Conservation (phyloP, 2,329 filamentous ascomycete species). For the Pseudofabraea citricarpa region DNA sequence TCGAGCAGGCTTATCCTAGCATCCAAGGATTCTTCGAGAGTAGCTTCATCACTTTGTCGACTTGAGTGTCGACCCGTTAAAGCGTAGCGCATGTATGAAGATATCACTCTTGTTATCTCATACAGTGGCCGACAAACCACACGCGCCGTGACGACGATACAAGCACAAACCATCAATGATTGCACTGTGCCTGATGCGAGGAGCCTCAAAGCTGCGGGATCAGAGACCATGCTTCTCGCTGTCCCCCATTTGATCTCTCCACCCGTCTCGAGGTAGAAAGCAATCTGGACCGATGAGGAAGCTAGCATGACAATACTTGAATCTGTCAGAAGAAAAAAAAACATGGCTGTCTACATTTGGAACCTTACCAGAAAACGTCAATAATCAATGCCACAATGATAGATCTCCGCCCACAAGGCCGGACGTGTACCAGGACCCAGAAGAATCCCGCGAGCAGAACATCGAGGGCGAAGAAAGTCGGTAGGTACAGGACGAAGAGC, state of each 20-base stretch:
- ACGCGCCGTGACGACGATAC: constrained; percentile 25
- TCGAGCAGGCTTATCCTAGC: no score
- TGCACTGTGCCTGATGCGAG: constrained; percentile 29
- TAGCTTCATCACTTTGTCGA: background rate
- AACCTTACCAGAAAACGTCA: constrained; percentile 5
- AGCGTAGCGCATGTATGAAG: constrained; percentile 11
- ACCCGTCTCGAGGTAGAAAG: constrained; percentile 34
- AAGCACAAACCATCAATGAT: constrained; percentile 21
- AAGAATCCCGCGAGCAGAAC: constrained; percentile 26
- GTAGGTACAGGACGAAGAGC: constrained; percentile 31
- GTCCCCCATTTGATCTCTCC: constrained; percentile 34
- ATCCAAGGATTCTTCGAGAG: constrained; percentile 2
- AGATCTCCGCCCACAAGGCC: constrained; percentile 17
- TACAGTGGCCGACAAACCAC: constrained; percentile 27
- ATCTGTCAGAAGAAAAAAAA: no score
- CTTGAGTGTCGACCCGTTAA: constrained; percentile 8
- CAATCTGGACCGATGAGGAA: no score
- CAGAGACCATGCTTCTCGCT: constrained; percentile 28
- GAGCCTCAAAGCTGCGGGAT: constrained; percentile 32
- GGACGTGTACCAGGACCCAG: constrained; percentile 25
- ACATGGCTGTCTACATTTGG: no score
- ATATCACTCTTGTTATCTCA: constrained; percentile 11
- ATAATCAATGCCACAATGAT: constrained; percentile 1
- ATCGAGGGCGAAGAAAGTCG: constrained; percentile 32
- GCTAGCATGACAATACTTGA: no score